Evolutionary conservation across 345 rosid species (phyloP), one percentile per base, ranked within the genome.

Genomic region (Cochlearia excelsa): DNA sequence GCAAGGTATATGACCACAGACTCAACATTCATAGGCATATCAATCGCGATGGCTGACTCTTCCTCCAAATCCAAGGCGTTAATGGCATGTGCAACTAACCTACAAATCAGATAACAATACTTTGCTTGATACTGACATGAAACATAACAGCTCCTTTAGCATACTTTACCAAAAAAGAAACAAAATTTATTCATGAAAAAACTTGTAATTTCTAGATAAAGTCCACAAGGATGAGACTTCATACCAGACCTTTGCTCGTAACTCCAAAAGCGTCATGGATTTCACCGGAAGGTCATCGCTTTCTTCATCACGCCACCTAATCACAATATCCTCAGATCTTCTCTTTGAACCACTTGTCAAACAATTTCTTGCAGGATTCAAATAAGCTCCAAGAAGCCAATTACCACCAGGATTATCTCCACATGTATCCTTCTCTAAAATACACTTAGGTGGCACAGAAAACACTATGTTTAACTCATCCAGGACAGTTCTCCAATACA

Each of bases 1-100:
- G 99, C 99, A 38, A 93, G 82, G 80, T 89, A 93, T 67, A 89
- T 82, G 75, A 89, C 57, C 71, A 93, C 97, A 59, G 97, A 78
- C 69, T 84, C 71, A 54, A 81, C 91, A 70, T 81, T 81, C 97
- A 89, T 89, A 3, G 99, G 97, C 99, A 93, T 89, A 75, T 86
- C 88, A 45, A 93, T 79, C 4, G 97, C 99, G 46, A 89, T 80
- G 29, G 97, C 85, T 42, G 97, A 89, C 70, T 89, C 97, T 72
- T 61, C 63, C 40, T 75, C 84, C 81, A 87, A 79, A 65, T 81
- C 77, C 67, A 89, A 74, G 30, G 82, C 70, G 68, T 68, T 63
- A 45, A 93, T 80, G 49, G 91, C 95, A 65, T 82, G 66, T 35
- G 99, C 97, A 65, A 78, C 84, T 43, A 76, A 78, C 98, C 98